Base-by-base conservation (phyloP, 2,329 filamentous ascomycete genomes). In the Ciborinia camelliae region DNA sequence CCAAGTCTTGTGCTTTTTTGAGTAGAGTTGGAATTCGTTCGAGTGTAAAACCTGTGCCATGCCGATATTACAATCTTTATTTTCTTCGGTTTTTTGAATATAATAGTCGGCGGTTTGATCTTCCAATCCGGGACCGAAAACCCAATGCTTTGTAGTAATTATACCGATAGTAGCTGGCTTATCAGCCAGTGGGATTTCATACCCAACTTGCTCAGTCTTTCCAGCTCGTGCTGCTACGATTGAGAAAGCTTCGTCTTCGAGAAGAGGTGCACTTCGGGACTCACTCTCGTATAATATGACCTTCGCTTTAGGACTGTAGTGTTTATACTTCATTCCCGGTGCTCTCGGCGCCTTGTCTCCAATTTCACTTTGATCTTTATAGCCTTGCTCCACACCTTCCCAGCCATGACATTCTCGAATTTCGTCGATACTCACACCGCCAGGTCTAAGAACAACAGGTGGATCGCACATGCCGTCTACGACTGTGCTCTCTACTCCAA, bases 251-350 rank as follows among this genome's bases (percentile, higher is more conserved):
- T 63, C 60, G 20, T 55, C 30, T 9, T 30, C 50, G 28, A 63
- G 41, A 26, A 47, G 30, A 35, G 10, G 50, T 43, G 23, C 60
- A 45, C n/a, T 45, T 2, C 18, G 6, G 39, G 37, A 9, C n/a
- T 37, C 50, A 32, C 84, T 78, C 75, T 97, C 91, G 74, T 92
- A 96, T 1, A 98, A 81, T 18, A 96, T 80, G 2, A 99, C 93
- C 53, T 83, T 86, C 1, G 95, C 96, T 76, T 88, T 91, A 0
- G 95, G 95, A 51, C 93, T 96, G 74, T 99, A 99, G 76, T 99
- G 95, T 75, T 95, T 91, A 76, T 99, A 99, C 78, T 99, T 99
- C 95, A 99, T 99, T 0, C 95, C 95, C 0, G 95, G 95, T 0
- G 95, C 95, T 64, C 91, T 83, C 0, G 95, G 95, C 12, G 84